Percentiles rank a stretch among this genome's conserved stretches.
These are phyloP conservation scores for Castanea sativa DNA, from an alignment of 306 rosid genomes.

Conservation along the genomic window DNA sequence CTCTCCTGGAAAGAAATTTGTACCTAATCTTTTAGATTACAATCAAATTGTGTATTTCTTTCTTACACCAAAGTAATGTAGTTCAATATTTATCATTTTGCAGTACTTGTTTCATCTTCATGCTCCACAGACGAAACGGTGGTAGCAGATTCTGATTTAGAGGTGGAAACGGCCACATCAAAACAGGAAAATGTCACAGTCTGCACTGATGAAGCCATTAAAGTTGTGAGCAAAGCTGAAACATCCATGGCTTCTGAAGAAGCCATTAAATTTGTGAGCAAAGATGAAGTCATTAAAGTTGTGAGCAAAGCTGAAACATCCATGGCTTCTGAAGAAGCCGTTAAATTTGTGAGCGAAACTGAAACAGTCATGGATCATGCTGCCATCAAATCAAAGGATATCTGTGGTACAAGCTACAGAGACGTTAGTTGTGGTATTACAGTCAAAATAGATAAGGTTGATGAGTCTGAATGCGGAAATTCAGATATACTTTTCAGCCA, in stretches of 20 bases:
- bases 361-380: constrained; percentile 29
- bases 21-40: not conserved
- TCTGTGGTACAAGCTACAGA: constrained; percentile 28
- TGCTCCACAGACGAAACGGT: constrained; percentile 89
- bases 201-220: constrained; percentile 22
- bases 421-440: constrained; percentile 25
- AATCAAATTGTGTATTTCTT: not conserved
- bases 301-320: constrained; percentile 1
- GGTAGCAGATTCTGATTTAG: constrained; percentile 83
- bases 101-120: constrained; percentile 81
- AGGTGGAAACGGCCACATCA: constrained; percentile 65
- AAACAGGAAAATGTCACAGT: constrained; percentile 33
- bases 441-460: constrained; percentile 40
- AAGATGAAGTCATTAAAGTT: constrained; percentile 25
- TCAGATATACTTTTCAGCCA: constrained; percentile 54
- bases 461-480: constrained; percentile 48
- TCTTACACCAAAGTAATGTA: not conserved
- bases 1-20: not conserved
- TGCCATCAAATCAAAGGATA: constrained; percentile 5
- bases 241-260: constrained; percentile 49
- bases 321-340: not conserved
- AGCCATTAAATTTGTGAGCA: constrained; percentile 12
- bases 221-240: constrained; percentile 15
- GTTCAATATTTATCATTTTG: constrained; percentile 31
- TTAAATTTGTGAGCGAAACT: constrained; percentile 7